These are phyloP conservation scores for Ceriops tagal DNA, from an alignment of 345 rosid genomes.

Conservation along the genomic window DNA sequence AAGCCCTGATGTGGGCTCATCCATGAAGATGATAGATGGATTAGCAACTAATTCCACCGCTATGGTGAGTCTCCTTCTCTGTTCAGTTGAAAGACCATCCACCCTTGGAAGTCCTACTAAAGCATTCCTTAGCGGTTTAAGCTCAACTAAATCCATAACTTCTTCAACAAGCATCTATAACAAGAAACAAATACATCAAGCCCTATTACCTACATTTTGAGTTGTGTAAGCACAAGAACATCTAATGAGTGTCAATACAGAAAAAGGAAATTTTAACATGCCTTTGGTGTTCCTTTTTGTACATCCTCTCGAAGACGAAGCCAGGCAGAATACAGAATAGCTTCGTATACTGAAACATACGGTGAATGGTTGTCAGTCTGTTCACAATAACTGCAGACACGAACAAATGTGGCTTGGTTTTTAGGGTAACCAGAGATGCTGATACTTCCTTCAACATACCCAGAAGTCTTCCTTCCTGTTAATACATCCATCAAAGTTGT, in stretches of 20 bases:
- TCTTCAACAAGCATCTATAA: background rate
- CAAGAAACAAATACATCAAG: background rate
- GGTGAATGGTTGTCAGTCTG: background rate
- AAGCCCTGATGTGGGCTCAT: background rate
- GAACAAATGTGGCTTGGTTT: background rate
- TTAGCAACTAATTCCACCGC: background rate
- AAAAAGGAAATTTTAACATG: background rate
- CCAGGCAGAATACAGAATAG: background rate
- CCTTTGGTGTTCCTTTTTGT: background rate
- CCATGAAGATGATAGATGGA: conserved; percentile 1
- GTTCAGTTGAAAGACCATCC: background rate
- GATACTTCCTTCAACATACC: background rate
- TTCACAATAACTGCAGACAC: background rate
- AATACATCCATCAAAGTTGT: background rate
- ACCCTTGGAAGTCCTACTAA: background rate
- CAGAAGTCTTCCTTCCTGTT: background rate
- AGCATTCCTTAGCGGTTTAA: background rate
- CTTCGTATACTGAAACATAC: background rate
- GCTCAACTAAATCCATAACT: conserved; percentile 1
- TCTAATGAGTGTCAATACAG: background rate
- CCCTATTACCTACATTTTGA: background rate
- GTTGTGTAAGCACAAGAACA: background rate
- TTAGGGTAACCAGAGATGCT: background rate
- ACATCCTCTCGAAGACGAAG: background rate
- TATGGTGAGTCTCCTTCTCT: background rate